Conservation (phyloP, 352 stramenopile genomes). For the Peronosclerospora sorghi region DNA sequence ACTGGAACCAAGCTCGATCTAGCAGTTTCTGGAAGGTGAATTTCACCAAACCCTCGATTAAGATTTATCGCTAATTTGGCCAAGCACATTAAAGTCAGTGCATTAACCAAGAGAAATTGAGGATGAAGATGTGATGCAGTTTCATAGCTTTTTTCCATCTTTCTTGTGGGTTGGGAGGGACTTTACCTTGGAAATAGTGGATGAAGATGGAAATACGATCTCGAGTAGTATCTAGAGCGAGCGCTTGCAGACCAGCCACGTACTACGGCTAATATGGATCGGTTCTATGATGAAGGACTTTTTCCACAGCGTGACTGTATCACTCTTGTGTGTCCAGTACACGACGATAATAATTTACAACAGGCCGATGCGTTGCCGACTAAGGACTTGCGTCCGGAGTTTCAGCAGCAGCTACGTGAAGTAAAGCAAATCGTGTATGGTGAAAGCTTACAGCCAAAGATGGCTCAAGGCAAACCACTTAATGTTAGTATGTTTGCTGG, state of each 20-base stretch:
- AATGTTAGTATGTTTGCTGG: constrained; percentile 80
- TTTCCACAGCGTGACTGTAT: constrained; percentile 74
- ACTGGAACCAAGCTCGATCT: too few species aligned
- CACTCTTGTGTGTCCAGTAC: constrained; percentile 71
- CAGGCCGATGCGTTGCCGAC: constrained; percentile 61
- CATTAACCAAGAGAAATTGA: constrained; percentile 21
- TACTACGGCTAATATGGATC: constrained; percentile 57
- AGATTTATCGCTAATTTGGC: constrained; percentile 83
- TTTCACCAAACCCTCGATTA: too few species aligned
- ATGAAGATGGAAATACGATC: constrained; percentile 76
- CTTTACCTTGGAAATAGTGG: constrained; percentile 79
- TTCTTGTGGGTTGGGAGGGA: constrained; percentile 85
- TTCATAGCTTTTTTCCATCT: constrained; percentile 77
- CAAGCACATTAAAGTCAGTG: constrained; percentile 75
- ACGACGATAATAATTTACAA: constrained; percentile 70
- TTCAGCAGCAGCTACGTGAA: constrained; percentile 52
- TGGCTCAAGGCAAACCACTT: constrained; percentile 63
- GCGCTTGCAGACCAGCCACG: constrained; percentile 61
- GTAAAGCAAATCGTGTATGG: constrained; percentile 67
- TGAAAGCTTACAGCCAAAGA: constrained; percentile 69
- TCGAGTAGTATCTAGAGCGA: constrained; percentile 73
- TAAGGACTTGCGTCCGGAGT: constrained; percentile 59
- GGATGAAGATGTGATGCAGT: constrained; percentile 58
- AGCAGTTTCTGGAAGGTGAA: too few species aligned
- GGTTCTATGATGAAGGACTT: constrained; percentile 76